phyloP scores from a whole-genome alignment of 129 eudicot species.

The Arctium minus region DNA sequence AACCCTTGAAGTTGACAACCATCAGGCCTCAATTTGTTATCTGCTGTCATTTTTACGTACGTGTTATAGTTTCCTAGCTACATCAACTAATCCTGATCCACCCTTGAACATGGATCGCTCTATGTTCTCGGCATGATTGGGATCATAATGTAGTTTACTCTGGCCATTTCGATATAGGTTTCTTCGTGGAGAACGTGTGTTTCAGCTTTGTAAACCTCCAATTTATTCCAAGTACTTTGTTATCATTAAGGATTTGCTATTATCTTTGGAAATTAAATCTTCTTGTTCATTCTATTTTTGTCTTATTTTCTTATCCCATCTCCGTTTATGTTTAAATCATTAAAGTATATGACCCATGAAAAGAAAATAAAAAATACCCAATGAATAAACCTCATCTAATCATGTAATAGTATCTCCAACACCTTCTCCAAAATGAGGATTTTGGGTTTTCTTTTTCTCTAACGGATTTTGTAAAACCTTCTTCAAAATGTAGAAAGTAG shows the following conservation, averaged over 20 bases:
- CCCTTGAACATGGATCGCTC: slow-evolving; percentile 1
- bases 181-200: background rate
- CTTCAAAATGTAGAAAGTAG: too few species aligned
- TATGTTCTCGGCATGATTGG: background rate
- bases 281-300: background rate
- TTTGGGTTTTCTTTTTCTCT: too few species aligned
- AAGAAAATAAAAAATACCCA: background rate
- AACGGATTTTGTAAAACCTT: too few species aligned
- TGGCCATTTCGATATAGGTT: slow-evolving; percentile 13
- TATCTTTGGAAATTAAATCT: background rate
- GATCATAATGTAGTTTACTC: background rate
- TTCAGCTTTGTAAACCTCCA: slow-evolving; percentile 9
- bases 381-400: background rate
- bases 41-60: background rate
- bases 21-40: background rate
- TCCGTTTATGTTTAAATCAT: background rate
- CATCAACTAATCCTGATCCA: slow-evolving; percentile 2
- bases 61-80: slow-evolving; percentile 4
- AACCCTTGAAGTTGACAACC: slow-evolving; percentile 19
- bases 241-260: background rate
- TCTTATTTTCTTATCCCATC: background rate
- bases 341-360: background rate
- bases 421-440: too few species aligned
- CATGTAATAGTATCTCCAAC: background rate
- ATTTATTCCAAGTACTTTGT: slow-evolving; percentile 12